phyloP scores from a whole-genome alignment of 306 rosid species.

The Casuarina equisetifolia region DNA sequence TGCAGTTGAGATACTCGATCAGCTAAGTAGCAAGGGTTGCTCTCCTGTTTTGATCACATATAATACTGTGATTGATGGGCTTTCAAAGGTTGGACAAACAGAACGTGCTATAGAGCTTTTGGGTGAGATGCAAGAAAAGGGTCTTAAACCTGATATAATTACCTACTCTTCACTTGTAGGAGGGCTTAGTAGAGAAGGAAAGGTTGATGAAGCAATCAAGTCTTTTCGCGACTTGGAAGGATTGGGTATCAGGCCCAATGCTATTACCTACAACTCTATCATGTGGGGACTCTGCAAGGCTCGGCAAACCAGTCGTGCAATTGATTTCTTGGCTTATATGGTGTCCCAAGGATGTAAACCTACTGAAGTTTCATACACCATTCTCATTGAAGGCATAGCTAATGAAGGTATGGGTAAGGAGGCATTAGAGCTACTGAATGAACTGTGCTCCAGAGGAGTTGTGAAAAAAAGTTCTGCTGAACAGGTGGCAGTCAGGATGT shows the following conservation, averaged over 20 bases:
- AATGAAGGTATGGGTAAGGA: constrained; percentile 84
- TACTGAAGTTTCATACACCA: constrained; percentile 81
- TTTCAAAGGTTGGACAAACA: constrained; percentile 75
- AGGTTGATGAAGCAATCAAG: constrained; percentile 57
- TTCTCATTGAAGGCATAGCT: constrained; percentile 90
- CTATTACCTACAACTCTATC: constrained; percentile 68
- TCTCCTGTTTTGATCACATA: constrained; percentile 88
- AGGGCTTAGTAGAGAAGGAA: constrained; percentile 88
- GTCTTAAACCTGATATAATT: constrained; percentile 78
- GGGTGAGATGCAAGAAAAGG: constrained; percentile 70
- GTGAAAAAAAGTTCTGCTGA: constrained; percentile 80
- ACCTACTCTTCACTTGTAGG: constrained; percentile 80
- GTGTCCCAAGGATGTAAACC: constrained; percentile 76
- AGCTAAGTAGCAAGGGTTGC: constrained; percentile 78
- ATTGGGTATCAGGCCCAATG: constrained; percentile 57
- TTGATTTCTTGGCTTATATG: constrained; percentile 78
- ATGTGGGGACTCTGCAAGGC: constrained; percentile 87
- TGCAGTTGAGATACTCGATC: constrained; percentile 84
- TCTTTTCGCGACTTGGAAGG: constrained; percentile 63
- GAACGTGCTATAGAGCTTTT: constrained; percentile 67
- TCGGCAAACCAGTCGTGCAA: constrained; percentile 68
- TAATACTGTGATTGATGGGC: constrained; percentile 86
- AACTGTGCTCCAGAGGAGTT: constrained; percentile 67
- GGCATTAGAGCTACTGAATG: constrained; percentile 70
- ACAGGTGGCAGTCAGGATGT: constrained; percentile 60